A percentile compares a stretch with the other conserved stretches of the same genome.
These are phyloP conservation scores for Phanerochaete sordida DNA, from an alignment of 768 basidiomycete genomes.

Conservation along the genomic window DNA sequence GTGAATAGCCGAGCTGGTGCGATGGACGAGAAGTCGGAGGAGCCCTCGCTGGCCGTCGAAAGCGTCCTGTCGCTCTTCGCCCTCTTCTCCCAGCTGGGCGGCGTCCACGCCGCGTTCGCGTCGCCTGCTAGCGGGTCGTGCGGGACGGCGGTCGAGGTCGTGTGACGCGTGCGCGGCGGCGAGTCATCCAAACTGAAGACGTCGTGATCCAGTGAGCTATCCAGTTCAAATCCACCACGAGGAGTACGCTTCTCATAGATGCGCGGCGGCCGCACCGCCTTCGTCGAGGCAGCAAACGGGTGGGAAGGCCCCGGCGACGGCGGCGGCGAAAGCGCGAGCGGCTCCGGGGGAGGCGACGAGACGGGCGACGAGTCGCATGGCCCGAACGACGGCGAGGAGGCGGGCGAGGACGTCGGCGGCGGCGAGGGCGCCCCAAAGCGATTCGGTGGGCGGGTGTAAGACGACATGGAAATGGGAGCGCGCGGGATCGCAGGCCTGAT, in stretches of 20 bases:
- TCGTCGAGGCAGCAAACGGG: conserved; percentile 60
- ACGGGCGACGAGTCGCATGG: conserved; percentile 36
- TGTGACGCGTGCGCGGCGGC: conserved; percentile 10
- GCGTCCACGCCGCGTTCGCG: conserved; percentile 16
- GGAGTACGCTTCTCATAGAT: conserved; percentile 35
- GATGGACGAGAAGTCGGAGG: background rate
- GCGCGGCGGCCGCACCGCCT: conserved; percentile 39
- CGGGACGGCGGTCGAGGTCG: conserved; percentile 12
- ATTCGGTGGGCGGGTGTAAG: background rate
- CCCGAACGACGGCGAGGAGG: conserved; percentile 43
- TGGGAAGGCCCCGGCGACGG: conserved; percentile 29
- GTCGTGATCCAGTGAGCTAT: background rate
- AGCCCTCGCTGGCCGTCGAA: background rate
- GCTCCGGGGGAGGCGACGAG: conserved; percentile 28
- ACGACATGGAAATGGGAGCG: conserved; percentile 1
- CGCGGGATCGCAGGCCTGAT: background rate
- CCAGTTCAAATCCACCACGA: background rate
- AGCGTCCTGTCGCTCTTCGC: background rate
- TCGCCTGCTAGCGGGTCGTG: conserved; percentile 9
- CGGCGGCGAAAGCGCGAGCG: conserved; percentile 29
- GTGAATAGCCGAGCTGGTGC: conserved; percentile 2
- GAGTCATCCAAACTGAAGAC: conserved; percentile 1
- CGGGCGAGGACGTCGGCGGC: conserved; percentile 38
- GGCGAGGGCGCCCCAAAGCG: background rate
- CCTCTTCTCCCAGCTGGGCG: conserved; percentile 18